Percentiles rank a stretch among this genome's conserved stretches.
Evolutionary conservation across 179 eudicot species (phyloP).

Genomic region (Vitellaria paradoxa): DNA sequence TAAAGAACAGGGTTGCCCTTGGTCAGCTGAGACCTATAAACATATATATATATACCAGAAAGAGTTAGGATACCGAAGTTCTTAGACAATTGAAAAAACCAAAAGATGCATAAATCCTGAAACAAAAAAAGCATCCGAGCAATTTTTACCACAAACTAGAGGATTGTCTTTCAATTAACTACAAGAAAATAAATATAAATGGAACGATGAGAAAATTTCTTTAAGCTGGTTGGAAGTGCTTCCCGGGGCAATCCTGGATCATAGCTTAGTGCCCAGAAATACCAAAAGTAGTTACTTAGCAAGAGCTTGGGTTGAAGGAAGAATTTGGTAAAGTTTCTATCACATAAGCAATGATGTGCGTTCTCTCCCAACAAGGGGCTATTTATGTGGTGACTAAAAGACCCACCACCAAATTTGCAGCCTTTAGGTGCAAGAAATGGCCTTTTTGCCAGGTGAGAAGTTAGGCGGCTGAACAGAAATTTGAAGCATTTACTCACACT

Average conservation of each 20-base stretch:
- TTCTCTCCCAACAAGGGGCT: too few relatives aligned
- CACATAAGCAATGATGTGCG: too few relatives aligned
- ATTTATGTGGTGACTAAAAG: too few relatives aligned
- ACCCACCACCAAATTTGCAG: too few relatives aligned
- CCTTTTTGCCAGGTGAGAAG: neutral
- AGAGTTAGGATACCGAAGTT: neutral
- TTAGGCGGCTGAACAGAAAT: neutral
- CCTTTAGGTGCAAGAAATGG: neutral
- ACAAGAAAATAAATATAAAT: too few relatives aligned
- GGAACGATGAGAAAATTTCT: too few relatives aligned
- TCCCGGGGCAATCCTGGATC: too few relatives aligned
- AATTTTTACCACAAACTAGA: neutral
- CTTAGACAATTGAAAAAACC: neutral
- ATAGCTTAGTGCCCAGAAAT: too few relatives aligned
- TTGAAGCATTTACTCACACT: neutral
- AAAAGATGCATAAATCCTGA: neutral
- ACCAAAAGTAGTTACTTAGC: too few relatives aligned
- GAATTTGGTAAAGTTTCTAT: too few relatives aligned
- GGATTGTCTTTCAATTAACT: neutral
- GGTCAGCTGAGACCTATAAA: conserved; percentile 11
- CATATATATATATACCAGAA: neutral
- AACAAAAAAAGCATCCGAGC: neutral
- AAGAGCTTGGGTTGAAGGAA: too few relatives aligned
- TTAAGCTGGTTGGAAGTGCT: too few relatives aligned
- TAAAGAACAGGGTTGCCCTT: neutral